Conservation (phyloP, 257 asterid genomes). For the Fraxinus cuspidata region DNA sequence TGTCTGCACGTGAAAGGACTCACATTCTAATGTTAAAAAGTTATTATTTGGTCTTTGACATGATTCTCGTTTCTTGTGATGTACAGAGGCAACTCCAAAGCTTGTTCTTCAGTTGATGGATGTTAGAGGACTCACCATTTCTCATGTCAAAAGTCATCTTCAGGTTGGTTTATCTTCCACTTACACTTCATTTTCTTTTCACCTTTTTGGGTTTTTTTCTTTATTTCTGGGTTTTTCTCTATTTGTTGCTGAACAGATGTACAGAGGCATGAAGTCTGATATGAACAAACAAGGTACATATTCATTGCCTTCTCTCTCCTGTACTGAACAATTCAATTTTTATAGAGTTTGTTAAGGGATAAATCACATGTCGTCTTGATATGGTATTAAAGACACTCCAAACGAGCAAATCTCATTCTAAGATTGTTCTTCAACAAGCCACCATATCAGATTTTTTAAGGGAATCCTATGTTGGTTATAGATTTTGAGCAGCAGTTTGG, state of each 20-base stretch:
- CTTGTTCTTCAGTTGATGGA: slow-evolving; percentile 81
- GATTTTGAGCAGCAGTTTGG: background rate
- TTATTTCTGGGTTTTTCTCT: background rate
- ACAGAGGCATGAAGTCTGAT: slow-evolving; percentile 78
- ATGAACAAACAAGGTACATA: slow-evolving; percentile 49
- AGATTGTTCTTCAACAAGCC: too few relatives aligned
- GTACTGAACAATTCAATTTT: too few relatives aligned
- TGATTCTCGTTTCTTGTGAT: background rate
- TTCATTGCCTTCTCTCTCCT: too few relatives aligned
- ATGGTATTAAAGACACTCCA: too few relatives aligned
- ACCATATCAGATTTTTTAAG: too few relatives aligned
- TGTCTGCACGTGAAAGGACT: background rate
- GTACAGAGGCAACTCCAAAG: slow-evolving; percentile 84
- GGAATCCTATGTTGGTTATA: background rate
- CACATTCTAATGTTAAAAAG: background rate
- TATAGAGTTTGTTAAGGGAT: background rate
- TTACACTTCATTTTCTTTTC: background rate
- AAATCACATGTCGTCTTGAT: too few relatives aligned
- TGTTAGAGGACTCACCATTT: slow-evolving; percentile 81
- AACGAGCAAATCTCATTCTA: too few relatives aligned
- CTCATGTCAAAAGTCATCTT: slow-evolving; percentile 94
- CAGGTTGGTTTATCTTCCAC: slow-evolving; percentile 43
- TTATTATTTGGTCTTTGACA: background rate
- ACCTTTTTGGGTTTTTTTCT: background rate
- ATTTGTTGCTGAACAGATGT: slow-evolving; percentile 51